Conservation (phyloP, 768 basidiomycete genomes). For the Leucogyrophana mollusca region DNA sequence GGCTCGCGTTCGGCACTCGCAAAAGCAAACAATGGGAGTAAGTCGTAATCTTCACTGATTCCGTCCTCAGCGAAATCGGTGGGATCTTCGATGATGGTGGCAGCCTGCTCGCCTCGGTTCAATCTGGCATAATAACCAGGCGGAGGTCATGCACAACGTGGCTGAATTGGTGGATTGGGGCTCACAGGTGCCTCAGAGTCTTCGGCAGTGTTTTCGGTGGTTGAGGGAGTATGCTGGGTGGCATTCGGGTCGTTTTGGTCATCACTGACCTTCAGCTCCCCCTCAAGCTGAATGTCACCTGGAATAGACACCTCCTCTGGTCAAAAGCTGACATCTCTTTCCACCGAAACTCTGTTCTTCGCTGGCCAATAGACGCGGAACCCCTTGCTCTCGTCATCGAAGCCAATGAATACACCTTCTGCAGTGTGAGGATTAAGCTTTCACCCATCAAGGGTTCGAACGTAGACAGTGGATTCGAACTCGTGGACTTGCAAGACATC, state of each 20-base stretch:
- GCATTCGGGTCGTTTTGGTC: neutral
- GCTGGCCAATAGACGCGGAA: slow-evolving; percentile 32
- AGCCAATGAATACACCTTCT: slow-evolving; percentile 32
- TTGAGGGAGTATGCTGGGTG: neutral
- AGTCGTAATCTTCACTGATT: neutral
- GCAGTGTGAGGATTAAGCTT: slow-evolving; percentile 25
- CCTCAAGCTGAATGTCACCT: neutral
- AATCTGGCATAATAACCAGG: neutral
- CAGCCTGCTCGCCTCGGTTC: neutral
- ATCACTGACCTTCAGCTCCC: slow-evolving; percentile 2
- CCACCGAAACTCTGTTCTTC: slow-evolving; percentile 21
- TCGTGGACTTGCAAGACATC: slow-evolving; percentile 14
- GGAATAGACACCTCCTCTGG: neutral
- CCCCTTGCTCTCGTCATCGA: slow-evolving; percentile 31
- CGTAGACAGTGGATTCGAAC: slow-evolving; percentile 18
- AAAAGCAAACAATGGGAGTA: neutral
- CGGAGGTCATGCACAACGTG: neutral
- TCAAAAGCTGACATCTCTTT: slow-evolving; percentile 25
- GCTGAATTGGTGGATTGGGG: no score
- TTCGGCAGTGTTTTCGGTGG: neutral
- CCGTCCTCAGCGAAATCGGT: no score
- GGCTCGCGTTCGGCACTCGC: neutral
- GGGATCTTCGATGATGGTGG: neutral
- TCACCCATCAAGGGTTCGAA: slow-evolving; percentile 13
- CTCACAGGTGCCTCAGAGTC: no score